phyloP scores from a whole-genome alignment of 2,329 filamentous ascomycete genomes.

The Talaromyces islandicus region DNA sequence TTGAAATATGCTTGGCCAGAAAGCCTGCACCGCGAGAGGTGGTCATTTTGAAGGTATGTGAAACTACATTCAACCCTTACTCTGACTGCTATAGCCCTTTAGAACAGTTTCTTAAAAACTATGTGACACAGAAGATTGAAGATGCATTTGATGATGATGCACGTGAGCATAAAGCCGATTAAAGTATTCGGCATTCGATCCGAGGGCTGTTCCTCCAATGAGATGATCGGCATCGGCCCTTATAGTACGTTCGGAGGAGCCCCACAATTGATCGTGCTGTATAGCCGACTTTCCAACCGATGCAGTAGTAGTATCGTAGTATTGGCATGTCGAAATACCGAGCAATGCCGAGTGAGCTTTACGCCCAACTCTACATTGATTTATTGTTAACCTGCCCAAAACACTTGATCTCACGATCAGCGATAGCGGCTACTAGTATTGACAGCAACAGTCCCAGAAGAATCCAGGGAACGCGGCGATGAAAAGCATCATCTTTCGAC shows the following conservation, averaged over 20 bases:
- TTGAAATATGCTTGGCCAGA: background rate
- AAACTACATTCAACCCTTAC: background rate
- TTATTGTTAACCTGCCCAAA: background rate
- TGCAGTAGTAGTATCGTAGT: background rate
- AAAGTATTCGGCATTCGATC: background rate
- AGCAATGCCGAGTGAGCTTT: background rate
- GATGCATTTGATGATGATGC: background rate
- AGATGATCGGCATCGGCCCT: background rate
- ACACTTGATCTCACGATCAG: no score
- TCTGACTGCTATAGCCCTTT: background rate
- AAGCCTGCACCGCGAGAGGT: background rate
- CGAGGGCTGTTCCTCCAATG: background rate
- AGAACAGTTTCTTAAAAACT: background rate
- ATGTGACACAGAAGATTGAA: background rate
- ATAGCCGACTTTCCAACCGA: background rate
- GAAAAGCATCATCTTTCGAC: background rate
- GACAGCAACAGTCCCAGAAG: background rate
- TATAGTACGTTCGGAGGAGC: background rate
- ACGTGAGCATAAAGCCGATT: background rate
- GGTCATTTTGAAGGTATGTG: background rate
- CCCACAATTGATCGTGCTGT: background rate
- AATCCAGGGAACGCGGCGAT: background rate
- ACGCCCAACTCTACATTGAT: background rate
- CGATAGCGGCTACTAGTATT: background rate
- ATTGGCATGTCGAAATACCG: background rate